phyloP scores from a whole-genome alignment of 495 filamentous ascomycete genomes.

The Pseudevernia furfuracea region DNA sequence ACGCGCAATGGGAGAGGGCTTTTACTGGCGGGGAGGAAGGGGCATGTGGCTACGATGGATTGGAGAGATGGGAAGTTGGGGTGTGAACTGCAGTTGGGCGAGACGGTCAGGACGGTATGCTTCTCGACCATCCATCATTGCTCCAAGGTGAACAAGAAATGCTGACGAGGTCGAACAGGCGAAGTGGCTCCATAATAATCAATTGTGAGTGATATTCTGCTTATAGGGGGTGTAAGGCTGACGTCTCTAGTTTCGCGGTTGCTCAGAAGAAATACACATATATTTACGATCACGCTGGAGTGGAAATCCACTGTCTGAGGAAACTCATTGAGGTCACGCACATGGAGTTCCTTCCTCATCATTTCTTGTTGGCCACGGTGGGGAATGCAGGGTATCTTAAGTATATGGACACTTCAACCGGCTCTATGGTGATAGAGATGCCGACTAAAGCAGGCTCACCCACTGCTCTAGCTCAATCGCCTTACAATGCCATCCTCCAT shows the following conservation, averaged over 20 bases:
- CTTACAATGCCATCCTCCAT: constrained; percentile 83
- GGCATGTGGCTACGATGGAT: constrained; percentile 94
- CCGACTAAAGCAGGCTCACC: constrained; percentile 77
- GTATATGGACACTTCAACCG: constrained; percentile 93
- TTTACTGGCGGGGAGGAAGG: constrained; percentile 79
- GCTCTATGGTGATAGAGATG: constrained; percentile 73
- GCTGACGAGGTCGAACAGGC: no score
- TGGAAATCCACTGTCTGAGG: constrained; percentile 83
- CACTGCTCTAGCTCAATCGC: constrained; percentile 78
- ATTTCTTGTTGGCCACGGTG: constrained; percentile 86
- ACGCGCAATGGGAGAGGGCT: constrained; percentile 80
- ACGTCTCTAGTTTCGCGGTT: constrained; percentile 62
- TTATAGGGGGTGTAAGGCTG: background rate
- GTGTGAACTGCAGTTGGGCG: constrained; percentile 81
- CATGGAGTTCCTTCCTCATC: constrained; percentile 94
- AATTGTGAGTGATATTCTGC: constrained; percentile 35
- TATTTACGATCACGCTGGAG: constrained; percentile 85
- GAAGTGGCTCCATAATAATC: constrained; percentile 91
- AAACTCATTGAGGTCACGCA: constrained; percentile 88
- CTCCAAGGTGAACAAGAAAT: no score
- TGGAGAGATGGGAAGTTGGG: constrained; percentile 87
- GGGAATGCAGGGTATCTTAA: constrained; percentile 79
- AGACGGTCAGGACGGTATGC: constrained; percentile 81
- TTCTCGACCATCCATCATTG: no score
- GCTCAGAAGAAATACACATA: constrained; percentile 95